phyloP scores from a whole-genome alignment of 441 rosid genomes.

The Geranium incanum region DNA sequence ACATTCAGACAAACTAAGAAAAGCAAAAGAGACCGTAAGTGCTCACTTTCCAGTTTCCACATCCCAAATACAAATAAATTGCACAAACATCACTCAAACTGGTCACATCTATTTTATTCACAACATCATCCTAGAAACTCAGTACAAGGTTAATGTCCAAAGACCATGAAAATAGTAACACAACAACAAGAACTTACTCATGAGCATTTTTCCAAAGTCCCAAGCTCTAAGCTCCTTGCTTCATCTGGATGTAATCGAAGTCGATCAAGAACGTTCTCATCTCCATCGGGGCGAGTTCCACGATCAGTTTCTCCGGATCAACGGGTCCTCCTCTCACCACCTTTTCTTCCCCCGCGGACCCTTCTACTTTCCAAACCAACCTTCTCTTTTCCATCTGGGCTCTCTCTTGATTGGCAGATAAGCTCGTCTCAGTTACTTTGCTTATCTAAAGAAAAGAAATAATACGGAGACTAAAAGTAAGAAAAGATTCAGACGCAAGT shows the following conservation, averaged over 20 bases:
- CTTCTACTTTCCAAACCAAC: slow-evolving; percentile 54
- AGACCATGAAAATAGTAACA: background rate
- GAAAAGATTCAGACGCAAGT: background rate
- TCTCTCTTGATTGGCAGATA: slow-evolving; percentile 71
- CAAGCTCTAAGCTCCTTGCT: background rate
- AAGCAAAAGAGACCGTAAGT: background rate
- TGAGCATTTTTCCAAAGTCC: background rate
- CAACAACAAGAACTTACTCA: background rate
- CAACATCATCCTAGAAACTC: background rate
- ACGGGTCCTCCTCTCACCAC: slow-evolving; percentile 39
- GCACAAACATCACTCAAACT: too few species aligned
- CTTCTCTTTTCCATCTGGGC: slow-evolving; percentile 50
- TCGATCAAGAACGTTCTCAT: slow-evolving; percentile 41
- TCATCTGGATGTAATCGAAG: slow-evolving; percentile 25
- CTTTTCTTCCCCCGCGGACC: slow-evolving; percentile 27
- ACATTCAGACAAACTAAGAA: too few species aligned
- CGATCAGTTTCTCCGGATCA: slow-evolving; percentile 44
- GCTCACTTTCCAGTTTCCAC: background rate
- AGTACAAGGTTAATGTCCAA: background rate
- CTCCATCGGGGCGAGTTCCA: slow-evolving; percentile 58
- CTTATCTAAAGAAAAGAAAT: slow-evolving; percentile 32
- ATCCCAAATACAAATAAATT: background rate
- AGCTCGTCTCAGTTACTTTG: slow-evolving; percentile 48
- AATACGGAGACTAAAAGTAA: background rate
- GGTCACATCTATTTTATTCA: background rate